Evolutionary conservation across 805 yeast species (phyloP), one percentile per base, ranked within the genome.

Genomic region (Wickerhamomyces mucosus): DNA sequence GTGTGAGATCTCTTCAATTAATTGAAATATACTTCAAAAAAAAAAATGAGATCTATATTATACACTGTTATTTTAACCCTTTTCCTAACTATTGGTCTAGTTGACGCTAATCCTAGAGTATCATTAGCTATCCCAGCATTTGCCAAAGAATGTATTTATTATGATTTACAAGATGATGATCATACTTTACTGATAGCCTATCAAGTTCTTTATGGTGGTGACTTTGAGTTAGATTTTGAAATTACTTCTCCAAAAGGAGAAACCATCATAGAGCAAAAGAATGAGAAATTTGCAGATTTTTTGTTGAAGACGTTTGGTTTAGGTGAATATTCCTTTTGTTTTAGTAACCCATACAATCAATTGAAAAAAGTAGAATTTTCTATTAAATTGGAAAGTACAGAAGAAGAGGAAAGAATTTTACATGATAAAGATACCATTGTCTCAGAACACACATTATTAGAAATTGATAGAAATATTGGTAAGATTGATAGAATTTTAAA

Each of bases 271-370:
- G 38, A 58, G 18, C 79, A 73, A 41, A 59, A 62, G 38, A 74
- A 74, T 46, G 70, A 71, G 50, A 72, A 77, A 58, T 77, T 70
- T 49, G 78, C 78, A 6, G 82, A 75, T 43, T 73, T 72, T 41
- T 57, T 72, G 18, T 58, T 76, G 48, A 70, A 61, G 42, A 77
- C 78, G 6, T 69, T 70, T 43, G 63, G 65, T 17, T 47, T 65
- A 18, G 83, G 82, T 33, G 76, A 75, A 55, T 76, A 75, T 51
- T 69, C 71, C 38, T 75, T 76, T 56, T 76, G 83, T 51, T 76
- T 75, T 58, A 58, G 69, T 42, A 76, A 76, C 53, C 70, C 71
- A 24, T 72, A 75, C 62, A 74, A 79, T 9, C 75, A 69, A 37
- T 62, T 74, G 48, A 76, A 76, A 56, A 75, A 75, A 39, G 69